Conservation (phyloP, 768 basidiomycete genomes). For the Leccinum ochraceum region DNA sequence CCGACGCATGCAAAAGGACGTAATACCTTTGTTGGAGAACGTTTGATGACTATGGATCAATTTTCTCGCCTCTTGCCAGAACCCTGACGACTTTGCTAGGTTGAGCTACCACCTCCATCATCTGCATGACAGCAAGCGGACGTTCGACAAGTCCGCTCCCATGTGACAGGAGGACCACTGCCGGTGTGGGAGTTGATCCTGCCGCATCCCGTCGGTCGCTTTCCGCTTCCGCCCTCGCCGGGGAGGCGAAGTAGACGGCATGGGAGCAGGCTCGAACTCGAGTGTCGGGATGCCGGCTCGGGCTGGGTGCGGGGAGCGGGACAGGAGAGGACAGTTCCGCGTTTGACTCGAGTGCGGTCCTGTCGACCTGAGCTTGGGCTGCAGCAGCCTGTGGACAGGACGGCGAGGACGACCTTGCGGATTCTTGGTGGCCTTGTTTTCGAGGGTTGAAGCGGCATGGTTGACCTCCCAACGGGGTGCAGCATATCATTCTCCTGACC, state of each 20-base stretch:
- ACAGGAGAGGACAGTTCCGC: constrained; percentile 50
- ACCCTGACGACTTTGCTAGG: constrained; percentile 77
- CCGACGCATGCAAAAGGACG: background rate
- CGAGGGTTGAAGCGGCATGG: constrained; percentile 41
- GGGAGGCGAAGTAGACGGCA: constrained; percentile 14
- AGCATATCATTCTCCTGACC: constrained; percentile 83
- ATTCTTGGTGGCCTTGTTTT: constrained; percentile 22
- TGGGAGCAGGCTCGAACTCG: constrained; percentile 39
- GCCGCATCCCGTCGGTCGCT: constrained; percentile 28
- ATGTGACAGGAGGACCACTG: constrained; percentile 14
- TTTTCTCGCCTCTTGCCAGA: constrained; percentile 81
- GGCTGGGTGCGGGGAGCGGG: constrained; percentile 60
- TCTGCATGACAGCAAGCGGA: constrained; percentile 73
- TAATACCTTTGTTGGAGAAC: constrained; percentile 13
- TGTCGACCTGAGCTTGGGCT: constrained; percentile 29
- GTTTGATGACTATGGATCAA: constrained; percentile 47
- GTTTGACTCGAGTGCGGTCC: constrained; percentile 15
- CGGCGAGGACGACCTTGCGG: constrained; percentile 63
- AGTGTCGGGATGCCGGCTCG: constrained; percentile 54
- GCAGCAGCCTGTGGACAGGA: constrained; percentile 39
- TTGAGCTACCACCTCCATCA: constrained; percentile 62
- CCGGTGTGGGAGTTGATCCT: constrained; percentile 30
- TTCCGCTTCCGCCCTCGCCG: constrained; percentile 36
- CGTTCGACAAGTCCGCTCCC: constrained; percentile 64
- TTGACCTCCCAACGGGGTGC: constrained; percentile 75